Conservation (phyloP, 495 filamentous ascomycete genomes). For the Neurospora cerealis region DNA sequence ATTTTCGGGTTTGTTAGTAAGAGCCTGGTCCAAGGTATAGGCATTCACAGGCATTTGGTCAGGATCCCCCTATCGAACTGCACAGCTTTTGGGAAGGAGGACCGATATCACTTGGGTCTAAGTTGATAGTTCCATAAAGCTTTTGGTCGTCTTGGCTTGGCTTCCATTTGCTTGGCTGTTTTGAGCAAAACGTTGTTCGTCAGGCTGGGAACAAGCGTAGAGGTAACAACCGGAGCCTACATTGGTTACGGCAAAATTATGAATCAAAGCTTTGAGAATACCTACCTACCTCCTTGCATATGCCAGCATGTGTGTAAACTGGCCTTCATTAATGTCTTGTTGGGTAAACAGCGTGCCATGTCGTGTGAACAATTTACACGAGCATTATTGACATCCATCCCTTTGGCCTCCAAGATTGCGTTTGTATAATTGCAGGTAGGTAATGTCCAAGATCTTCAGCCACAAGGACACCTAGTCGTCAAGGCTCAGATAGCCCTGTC, state of each 20-base stretch:
- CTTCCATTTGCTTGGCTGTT: neutral
- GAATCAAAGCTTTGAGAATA: neutral
- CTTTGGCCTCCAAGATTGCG: too few species aligned
- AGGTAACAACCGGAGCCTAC: neutral
- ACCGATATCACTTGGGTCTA: neutral
- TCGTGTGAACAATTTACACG: too few species aligned
- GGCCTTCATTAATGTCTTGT: too few species aligned
- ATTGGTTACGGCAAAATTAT: neutral
- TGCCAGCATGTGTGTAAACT: neutral
- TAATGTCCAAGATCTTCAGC: too few species aligned
- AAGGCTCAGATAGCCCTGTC: too few species aligned
- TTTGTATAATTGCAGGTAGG: too few species aligned
- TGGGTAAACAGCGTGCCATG: too few species aligned
- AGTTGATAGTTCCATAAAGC: neutral
- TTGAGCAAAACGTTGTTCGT: neutral
- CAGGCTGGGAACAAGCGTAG: neutral
- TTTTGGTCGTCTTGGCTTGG: neutral
- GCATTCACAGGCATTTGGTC: neutral
- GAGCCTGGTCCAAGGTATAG: neutral
- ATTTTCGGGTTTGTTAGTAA: neutral
- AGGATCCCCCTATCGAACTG: neutral
- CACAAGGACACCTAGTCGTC: too few species aligned
- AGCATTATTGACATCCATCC: too few species aligned
- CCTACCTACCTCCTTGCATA: neutral
- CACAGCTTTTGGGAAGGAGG: neutral